A percentile compares a stretch with the other conserved stretches of the same genome.
phyloP scores from a whole-genome alignment of 352 stramenopile species.

The Pythium rhizo-oryzae region DNA sequence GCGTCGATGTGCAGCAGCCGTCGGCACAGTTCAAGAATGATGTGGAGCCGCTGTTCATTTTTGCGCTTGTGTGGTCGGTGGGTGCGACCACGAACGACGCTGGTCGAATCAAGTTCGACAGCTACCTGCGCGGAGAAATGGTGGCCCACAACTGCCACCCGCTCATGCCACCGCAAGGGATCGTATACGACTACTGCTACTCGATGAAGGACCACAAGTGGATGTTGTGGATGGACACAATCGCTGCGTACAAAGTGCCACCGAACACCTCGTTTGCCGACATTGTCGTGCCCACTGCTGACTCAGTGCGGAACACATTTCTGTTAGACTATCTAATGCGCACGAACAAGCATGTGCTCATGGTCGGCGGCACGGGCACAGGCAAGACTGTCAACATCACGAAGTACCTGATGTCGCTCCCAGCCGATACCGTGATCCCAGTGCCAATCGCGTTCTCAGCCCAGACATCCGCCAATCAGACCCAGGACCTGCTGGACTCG shows the following conservation, averaged over 20 bases:
- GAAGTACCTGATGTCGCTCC: conserved; percentile 85
- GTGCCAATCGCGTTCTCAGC: conserved; percentile 93
- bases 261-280: conserved; percentile 83
- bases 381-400: conserved; percentile 96
- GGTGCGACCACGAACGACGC: conserved; percentile 90
- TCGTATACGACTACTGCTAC: conserved; percentile 94
- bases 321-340: conserved; percentile 87
- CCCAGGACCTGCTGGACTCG: conserved; percentile 90
- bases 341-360: conserved; percentile 92
- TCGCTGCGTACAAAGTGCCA: conserved; percentile 79
- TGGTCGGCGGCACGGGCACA: conserved; percentile 94
- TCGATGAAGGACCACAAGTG: conserved; percentile 89
- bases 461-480: conserved; percentile 93
- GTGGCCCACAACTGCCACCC: conserved; percentile 59
- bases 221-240: conserved; percentile 94
- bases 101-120: conserved; percentile 87
- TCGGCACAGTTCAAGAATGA: conserved; percentile 75
- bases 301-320: conserved; percentile 94
- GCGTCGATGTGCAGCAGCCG: conserved; percentile 46
- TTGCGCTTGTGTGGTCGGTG: conserved; percentile 93
- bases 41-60: conserved; percentile 91
- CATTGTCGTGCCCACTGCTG: conserved; percentile 93
- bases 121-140: conserved; percentile 89
- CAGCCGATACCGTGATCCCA: conserved; percentile 88
- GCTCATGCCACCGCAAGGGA: conserved; percentile 53